These are phyloP conservation scores for Apocynum venetum DNA, from an alignment of 257 asterid genomes.

Conservation along the genomic window DNA sequence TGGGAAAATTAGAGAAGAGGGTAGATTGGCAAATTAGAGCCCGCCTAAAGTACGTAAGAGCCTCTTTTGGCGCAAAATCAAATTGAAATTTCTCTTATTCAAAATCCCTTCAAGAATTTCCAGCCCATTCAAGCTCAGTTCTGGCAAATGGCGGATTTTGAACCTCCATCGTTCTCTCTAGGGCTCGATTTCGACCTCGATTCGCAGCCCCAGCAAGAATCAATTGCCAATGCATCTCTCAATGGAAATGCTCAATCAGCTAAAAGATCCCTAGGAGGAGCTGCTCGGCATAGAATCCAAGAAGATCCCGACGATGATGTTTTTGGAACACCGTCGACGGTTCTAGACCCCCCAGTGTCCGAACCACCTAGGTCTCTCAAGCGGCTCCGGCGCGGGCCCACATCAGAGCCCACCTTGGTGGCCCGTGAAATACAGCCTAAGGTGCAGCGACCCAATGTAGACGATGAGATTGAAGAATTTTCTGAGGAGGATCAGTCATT, in stretches of 20 bases:
- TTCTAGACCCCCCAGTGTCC: constrained; percentile 14
- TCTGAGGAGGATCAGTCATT: constrained; percentile 56
- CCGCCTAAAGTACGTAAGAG: not conserved
- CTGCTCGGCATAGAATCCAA: constrained; percentile 23
- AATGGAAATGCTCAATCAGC: constrained; percentile 20
- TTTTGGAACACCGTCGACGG: constrained; percentile 40
- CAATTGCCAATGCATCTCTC: constrained; percentile 19
- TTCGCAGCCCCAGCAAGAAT: constrained; percentile 35
- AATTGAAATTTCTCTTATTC: not conserved
- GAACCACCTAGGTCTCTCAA: constrained; percentile 43
- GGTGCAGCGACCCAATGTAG: constrained; percentile 29
- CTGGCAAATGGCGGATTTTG: constrained; percentile 47
- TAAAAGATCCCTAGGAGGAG: constrained; percentile 23
- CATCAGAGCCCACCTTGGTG: constrained; percentile 30
- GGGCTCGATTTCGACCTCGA: constrained; percentile 70
- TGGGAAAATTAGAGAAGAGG: not conserved
- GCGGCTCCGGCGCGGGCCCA: constrained; percentile 66
- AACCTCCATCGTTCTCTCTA: constrained; percentile 77
- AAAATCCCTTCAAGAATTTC: not conserved
- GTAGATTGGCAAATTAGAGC: not conserved
- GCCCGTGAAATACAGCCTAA: constrained; percentile 19
- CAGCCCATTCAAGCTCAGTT: not conserved
- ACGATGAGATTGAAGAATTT: constrained; percentile 83
- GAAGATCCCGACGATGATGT: constrained; percentile 35
- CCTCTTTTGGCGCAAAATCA: constrained; percentile 15